Evolutionary conservation across 2,329 filamentous ascomycete genomes (phyloP).

Genomic region (Dactylellina cionopaga): DNA sequence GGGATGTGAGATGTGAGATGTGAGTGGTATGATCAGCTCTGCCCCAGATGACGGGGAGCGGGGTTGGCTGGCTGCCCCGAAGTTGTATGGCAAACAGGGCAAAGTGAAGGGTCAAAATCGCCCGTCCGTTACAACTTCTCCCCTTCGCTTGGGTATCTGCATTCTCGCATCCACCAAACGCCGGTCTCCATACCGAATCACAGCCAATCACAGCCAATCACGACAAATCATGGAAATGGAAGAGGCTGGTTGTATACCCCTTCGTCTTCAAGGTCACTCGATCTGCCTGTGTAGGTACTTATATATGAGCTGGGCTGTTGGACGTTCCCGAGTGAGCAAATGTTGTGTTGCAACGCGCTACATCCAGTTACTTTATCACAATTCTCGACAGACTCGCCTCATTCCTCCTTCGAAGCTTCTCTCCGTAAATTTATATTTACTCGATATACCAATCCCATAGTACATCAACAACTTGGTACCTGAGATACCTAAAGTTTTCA

Average conservation of each 20-base stretch:
- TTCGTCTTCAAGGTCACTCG: neutral
- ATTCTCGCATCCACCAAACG: slow-evolving; percentile 14
- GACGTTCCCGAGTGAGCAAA: slow-evolving; percentile 18
- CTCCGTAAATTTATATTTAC: neutral
- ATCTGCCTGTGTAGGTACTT: slow-evolving; percentile 13
- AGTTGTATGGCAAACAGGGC: slow-evolving; percentile 39
- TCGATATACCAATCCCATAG: neutral
- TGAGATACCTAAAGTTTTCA: neutral
- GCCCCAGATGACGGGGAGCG: slow-evolving; percentile 43
- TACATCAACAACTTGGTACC: no score
- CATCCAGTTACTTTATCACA: slow-evolving; percentile 16
- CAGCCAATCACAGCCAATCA: neutral
- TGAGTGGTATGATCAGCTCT: slow-evolving; percentile 26
- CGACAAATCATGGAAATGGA: slow-evolving; percentile 16
- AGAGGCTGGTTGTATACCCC: slow-evolving; percentile 27
- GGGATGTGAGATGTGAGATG: slow-evolving; percentile 1
- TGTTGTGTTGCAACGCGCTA: slow-evolving; percentile 27
- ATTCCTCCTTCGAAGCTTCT: neutral
- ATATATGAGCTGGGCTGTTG: slow-evolving; percentile 31
- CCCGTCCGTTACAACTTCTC: slow-evolving; percentile 24
- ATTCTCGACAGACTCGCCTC: slow-evolving; percentile 10
- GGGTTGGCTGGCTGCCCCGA: slow-evolving; percentile 22
- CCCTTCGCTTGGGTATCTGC: slow-evolving; percentile 28
- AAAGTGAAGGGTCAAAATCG: slow-evolving; percentile 40
- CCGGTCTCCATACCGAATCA: no score